Evolutionary conservation across 2,329 filamentous ascomycete species (phyloP).

Genomic region (Pseudogymnoascus sp.): DNA sequence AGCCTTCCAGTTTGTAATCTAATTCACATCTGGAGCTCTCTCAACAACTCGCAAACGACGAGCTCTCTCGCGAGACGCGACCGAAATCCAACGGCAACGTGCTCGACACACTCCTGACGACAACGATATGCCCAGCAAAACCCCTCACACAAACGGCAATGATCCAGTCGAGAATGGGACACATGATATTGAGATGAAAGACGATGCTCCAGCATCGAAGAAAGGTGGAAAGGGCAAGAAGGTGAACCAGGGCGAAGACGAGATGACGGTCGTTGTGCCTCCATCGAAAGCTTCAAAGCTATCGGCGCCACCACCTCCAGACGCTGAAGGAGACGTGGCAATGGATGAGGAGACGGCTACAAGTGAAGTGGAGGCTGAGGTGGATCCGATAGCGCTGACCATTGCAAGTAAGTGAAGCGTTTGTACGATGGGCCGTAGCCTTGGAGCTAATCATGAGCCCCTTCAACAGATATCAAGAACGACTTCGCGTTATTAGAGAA

Average conservation of each 20-base stretch:
- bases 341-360: conserved; percentile 52
- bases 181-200: conserved; percentile 66
- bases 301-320: conserved; percentile 48
- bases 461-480: conserved; percentile 73
- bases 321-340: conserved; percentile 61
- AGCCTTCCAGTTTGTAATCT: conserved; percentile 7
- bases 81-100: not conserved
- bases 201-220: conserved; percentile 49
- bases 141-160: conserved; percentile 59
- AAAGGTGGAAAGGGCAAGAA: conserved; percentile 61
- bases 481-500: conserved; percentile 89
- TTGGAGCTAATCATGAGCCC: conserved; percentile 14
- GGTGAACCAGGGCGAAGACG: conserved; percentile 60
- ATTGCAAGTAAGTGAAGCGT: conserved; percentile 45
- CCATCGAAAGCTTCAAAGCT: conserved; percentile 59
- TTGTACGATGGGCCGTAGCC: not conserved
- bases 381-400: conserved; percentile 54
- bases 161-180: conserved; percentile 62
- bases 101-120: conserved; percentile 5
- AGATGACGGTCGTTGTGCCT: conserved; percentile 77
- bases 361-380: conserved; percentile 31
- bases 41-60: not conserved
- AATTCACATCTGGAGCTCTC: not conserved
- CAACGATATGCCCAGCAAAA: conserved; percentile 60
- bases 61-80: conserved; percentile 6